Percentiles rank a stretch among this genome's conserved stretches.
phyloP scores from a whole-genome alignment of 139 green algal genomes.

The Chlorella sp. region DNA sequence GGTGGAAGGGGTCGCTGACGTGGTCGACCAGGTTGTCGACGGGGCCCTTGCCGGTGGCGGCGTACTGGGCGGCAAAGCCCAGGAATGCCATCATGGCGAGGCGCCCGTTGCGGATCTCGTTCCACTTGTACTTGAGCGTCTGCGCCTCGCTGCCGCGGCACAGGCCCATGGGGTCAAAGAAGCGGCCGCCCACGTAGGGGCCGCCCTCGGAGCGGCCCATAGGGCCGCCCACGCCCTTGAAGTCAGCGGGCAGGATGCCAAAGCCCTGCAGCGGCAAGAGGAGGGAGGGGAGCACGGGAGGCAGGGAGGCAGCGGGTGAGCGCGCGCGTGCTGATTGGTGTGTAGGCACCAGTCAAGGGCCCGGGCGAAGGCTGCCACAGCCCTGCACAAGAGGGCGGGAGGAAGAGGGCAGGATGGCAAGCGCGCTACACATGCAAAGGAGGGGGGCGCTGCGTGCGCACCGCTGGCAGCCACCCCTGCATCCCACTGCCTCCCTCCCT shows the following conservation, averaged over 20 bases:
- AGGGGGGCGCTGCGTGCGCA: too few species aligned
- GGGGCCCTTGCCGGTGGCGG: conserved; percentile 78
- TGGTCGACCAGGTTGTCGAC: conserved; percentile 49
- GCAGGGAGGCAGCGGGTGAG: not conserved
- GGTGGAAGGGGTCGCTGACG: conserved; percentile 46
- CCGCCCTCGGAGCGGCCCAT: conserved; percentile 50
- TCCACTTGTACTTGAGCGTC: conserved; percentile 63
- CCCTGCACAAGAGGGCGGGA: too few species aligned
- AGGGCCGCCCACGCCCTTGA: conserved; percentile 72
- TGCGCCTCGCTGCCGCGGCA: conserved; percentile 37
- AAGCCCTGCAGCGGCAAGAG: not conserved
- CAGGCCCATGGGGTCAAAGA: conserved; percentile 87
- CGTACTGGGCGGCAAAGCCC: conserved; percentile 87
- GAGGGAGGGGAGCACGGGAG: not conserved
- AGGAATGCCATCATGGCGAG: conserved; percentile 83
- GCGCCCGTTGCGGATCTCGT: conserved; percentile 94
- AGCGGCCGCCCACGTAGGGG: conserved; percentile 68
- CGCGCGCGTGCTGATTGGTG: too few species aligned
- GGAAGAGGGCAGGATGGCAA: not conserved
- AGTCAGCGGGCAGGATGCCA: conserved; percentile 58
- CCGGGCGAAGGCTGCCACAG: too few species aligned
- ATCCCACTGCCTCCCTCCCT: not conserved
- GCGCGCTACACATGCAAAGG: not conserved
- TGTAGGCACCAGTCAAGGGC: too few species aligned
- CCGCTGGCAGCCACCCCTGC: not conserved